Evolutionary conservation across 2,329 filamentous ascomycete species (phyloP).

Genomic region (Thelonectria blattea): DNA sequence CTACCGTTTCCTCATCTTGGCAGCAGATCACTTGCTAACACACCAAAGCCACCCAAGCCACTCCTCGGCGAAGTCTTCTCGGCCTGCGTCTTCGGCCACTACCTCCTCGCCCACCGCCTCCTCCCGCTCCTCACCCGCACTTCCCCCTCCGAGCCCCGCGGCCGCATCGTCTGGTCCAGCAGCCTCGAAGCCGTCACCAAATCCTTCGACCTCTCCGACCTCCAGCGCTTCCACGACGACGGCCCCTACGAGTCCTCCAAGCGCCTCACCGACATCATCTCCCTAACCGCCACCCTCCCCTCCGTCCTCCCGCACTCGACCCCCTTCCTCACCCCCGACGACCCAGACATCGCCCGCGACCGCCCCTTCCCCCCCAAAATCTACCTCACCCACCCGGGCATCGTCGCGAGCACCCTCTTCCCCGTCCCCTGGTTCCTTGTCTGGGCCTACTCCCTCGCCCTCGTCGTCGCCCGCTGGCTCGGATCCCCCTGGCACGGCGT

Average conservation of each 20-base stretch:
- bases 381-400: constrained; percentile 85
- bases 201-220: constrained; percentile 69
- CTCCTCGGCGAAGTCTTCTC: constrained; percentile 82
- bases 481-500: constrained; percentile 90
- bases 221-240: constrained; percentile 71
- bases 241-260: constrained; percentile 87
- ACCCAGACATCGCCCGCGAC: constrained; percentile 30
- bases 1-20: background rate
- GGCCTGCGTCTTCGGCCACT: constrained; percentile 95
- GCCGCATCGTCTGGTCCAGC: constrained; percentile 85
- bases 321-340: constrained; percentile 57
- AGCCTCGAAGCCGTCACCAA: constrained; percentile 71
- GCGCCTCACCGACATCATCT: constrained; percentile 82
- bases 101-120: constrained; percentile 82
- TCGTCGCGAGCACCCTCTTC: constrained; percentile 83
- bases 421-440: constrained; percentile 73
- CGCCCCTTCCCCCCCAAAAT: constrained; percentile 59
- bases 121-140: constrained; percentile 71
- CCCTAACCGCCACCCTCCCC: constrained; percentile 74
- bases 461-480: constrained; percentile 75
- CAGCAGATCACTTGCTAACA: background rate
- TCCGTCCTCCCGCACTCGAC: constrained; percentile 63
- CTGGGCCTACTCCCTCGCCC: constrained; percentile 69
- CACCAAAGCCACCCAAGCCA: constrained; percentile 57
- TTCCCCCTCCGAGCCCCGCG: constrained; percentile 50